Evolutionary conservation across 2,329 filamentous ascomycete genomes (phyloP).

Genomic region (Penicillium rolfsii): DNA sequence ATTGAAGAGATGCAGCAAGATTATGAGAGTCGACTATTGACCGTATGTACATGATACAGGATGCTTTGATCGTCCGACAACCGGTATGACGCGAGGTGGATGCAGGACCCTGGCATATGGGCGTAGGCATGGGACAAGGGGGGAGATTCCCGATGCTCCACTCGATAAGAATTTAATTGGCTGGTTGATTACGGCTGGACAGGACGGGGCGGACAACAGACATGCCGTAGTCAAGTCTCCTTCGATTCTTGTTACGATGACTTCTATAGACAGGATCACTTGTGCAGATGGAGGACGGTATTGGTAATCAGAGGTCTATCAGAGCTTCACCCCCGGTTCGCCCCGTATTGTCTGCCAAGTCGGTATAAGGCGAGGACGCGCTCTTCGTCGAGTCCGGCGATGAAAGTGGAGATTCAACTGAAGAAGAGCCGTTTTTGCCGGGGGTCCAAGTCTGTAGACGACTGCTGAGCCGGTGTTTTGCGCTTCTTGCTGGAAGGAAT

Average conservation of each 20-base stretch:
- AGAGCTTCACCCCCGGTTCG: background rate
- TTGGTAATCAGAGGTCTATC: background rate
- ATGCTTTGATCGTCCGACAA: background rate
- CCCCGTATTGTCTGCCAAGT: background rate
- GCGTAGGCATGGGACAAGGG: conserved; percentile 7
- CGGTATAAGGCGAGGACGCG: no score
- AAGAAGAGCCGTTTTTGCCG: conserved; percentile 43
- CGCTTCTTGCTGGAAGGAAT: conserved; percentile 30
- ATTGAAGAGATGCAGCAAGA: background rate
- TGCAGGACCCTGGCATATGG: conserved; percentile 14
- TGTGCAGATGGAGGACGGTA: background rate
- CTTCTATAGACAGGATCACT: background rate
- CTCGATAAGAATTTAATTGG: conserved; percentile 16
- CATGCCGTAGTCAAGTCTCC: background rate
- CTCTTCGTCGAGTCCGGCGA: background rate
- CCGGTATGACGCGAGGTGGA: conserved; percentile 1
- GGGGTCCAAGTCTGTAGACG: conserved; percentile 25
- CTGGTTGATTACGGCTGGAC: conserved; percentile 17
- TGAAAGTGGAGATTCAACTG: conserved; percentile 28
- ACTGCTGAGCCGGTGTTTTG: conserved; percentile 39
- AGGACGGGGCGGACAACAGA: background rate
- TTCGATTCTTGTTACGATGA: background rate
- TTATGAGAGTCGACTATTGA: background rate
- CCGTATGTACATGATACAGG: background rate
- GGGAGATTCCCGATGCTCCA: conserved; percentile 27